These are phyloP conservation scores for Calonectria pseudoturangicola DNA, from an alignment of 2,329 filamentous ascomycete species.

Conservation along the genomic window DNA sequence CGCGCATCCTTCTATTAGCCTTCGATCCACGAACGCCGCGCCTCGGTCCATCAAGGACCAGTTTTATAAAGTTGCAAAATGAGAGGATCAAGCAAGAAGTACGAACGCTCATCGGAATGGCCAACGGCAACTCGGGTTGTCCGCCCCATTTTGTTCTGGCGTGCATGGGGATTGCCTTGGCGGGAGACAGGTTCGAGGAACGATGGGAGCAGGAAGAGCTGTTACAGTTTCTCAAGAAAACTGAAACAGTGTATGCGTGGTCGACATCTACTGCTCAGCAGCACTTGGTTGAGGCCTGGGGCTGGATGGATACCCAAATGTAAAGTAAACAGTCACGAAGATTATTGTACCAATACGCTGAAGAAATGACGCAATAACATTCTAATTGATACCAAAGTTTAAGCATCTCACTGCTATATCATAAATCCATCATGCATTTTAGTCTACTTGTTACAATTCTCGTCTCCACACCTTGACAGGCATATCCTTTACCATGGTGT, in stretches of 20 bases:
- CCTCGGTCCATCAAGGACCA: slow-evolving; percentile 37
- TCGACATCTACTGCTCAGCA: slow-evolving; percentile 40
- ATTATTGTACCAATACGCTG: background rate
- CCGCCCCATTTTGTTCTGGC: slow-evolving; percentile 36
- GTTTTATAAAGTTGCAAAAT: slow-evolving; percentile 39
- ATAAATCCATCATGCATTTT: slow-evolving; percentile 15
- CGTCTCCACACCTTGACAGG: slow-evolving; percentile 50
- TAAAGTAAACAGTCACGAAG: slow-evolving; percentile 23
- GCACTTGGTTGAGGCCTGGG: slow-evolving; percentile 49
- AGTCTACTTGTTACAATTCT: slow-evolving; percentile 19
- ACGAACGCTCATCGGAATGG: slow-evolving; percentile 43
- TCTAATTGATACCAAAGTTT: slow-evolving; percentile 3
- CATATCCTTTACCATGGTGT: slow-evolving; percentile 47
- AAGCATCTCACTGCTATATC: background rate
- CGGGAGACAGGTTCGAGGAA: slow-evolving; percentile 62
- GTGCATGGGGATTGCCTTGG: slow-evolving; percentile 48
- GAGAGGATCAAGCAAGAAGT: slow-evolving; percentile 47
- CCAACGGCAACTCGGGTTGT: slow-evolving; percentile 39
- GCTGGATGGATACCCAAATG: slow-evolving; percentile 47
- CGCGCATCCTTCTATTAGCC: slow-evolving; percentile 45
- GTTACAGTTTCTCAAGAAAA: slow-evolving; percentile 57
- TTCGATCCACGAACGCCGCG: slow-evolving; percentile 45
- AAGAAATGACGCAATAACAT: background rate
- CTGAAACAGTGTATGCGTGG: slow-evolving; percentile 49
- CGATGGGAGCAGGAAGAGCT: slow-evolving; percentile 60